Base-by-base conservation (phyloP, 495 filamentous ascomycete species). In the Daldinia concentrica region DNA sequence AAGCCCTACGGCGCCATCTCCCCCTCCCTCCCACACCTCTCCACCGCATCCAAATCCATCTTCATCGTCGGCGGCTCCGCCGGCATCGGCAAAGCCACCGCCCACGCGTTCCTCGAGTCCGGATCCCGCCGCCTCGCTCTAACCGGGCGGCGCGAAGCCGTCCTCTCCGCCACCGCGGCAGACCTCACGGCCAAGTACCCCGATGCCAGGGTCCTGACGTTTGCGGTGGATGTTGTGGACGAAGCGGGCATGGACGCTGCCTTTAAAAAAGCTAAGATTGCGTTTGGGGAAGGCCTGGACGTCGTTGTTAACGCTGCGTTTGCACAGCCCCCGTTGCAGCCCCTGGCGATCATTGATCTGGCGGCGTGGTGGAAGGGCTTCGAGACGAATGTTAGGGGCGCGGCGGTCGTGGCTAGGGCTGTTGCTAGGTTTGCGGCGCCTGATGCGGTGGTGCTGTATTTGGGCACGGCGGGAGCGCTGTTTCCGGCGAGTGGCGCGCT, bases 21-120 rank as follows among this genome's bases (percentile, higher is more conserved):
- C 5, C 78, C 80, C 15, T 58, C 73, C 29, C 69, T 68, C 1
- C 76, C 78, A 8, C 66, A 68, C 14, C 71, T 81, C 51, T 80
- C 79, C 4, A 73, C 79, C 14, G 70, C 66, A 1, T 79, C 74
- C 1, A 83, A 81, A 60, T 79, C 81, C 27, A 64, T 81, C 19
- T 52, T 84, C 27, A 77, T 85, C 58, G 80, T 81, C 39, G 82
- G 82, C 4, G 82, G 74, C 24, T 74, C 74, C 41, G 63, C 73
- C 22, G 81, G 82, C 41, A 74, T 84, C 52, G 82, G 78, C 29
- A 62, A 61, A 7, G 58, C 30, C 27, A 74, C 73, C 34, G 43
- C 41, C 6, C 17, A 11, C 6, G 41, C 41, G 3, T 45, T 45
- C 41, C 41, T 45, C 6, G 41, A 7, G 2, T 22, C 41, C 6